Conservation (phyloP, 2,329 filamentous ascomycete genomes). For the Neopestalotiopsis sp. region DNA sequence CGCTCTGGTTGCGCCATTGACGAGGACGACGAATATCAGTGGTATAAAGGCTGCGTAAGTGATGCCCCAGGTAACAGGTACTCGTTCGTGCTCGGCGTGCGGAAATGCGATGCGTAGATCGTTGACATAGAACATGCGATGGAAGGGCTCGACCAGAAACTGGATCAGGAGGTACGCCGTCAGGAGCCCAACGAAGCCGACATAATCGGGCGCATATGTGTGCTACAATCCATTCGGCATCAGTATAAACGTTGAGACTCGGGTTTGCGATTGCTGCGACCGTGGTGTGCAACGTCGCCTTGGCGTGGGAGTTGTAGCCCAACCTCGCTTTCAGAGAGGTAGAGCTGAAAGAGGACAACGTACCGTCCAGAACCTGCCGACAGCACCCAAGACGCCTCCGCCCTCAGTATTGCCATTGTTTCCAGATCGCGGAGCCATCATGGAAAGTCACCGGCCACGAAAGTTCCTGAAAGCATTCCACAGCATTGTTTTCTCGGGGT, state of each 20-base stretch:
- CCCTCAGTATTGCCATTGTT: slow-evolving; percentile 22
- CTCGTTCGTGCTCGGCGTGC: slow-evolving; percentile 82
- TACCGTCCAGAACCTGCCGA: slow-evolving; percentile 55
- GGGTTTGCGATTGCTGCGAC: background rate
- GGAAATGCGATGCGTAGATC: slow-evolving; percentile 86
- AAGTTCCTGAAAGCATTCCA: slow-evolving; percentile 40
- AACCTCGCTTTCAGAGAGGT: slow-evolving; percentile 9
- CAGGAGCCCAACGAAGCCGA: slow-evolving; percentile 76
- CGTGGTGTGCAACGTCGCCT: background rate
- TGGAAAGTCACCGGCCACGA: slow-evolving; percentile 49
- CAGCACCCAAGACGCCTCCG: slow-evolving; percentile 33
- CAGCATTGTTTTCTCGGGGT: slow-evolving; percentile 37
- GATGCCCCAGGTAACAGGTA: slow-evolving; percentile 80
- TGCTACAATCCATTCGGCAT: slow-evolving; percentile 50
- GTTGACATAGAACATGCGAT: slow-evolving; percentile 91
- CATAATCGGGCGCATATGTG: slow-evolving; percentile 87
- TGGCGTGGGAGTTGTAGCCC: background rate
- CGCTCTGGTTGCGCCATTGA: slow-evolving; percentile 66
- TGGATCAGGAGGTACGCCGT: slow-evolving; percentile 70
- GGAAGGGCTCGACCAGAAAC: slow-evolving; percentile 80
- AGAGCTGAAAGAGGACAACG: slow-evolving; percentile 19
- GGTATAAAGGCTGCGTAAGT: slow-evolving; percentile 79
- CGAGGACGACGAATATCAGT: slow-evolving; percentile 66
- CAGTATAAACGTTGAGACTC: background rate
- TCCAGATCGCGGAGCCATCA: slow-evolving; percentile 42